These are phyloP conservation scores for Candida glaebosa DNA, from an alignment of 805 yeast species.

Conservation along the genomic window DNA sequence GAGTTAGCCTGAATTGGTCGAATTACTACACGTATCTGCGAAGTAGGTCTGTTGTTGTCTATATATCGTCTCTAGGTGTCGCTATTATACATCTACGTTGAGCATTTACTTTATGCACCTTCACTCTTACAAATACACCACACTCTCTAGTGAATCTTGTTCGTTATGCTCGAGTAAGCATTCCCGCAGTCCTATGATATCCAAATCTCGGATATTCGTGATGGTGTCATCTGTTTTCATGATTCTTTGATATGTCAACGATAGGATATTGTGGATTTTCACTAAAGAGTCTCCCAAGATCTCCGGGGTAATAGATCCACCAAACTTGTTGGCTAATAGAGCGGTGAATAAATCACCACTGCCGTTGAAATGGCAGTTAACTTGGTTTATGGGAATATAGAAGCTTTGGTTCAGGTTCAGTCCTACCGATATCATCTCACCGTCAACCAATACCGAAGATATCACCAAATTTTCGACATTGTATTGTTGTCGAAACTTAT, in stretches of 20 bases:
- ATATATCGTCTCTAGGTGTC: too few relatives aligned
- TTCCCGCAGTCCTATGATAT: slow-evolving; percentile 34
- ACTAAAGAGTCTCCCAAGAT: slow-evolving; percentile 24
- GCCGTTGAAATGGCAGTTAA: slow-evolving; percentile 65
- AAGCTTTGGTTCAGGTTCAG: slow-evolving; percentile 18
- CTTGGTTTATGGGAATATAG: slow-evolving; percentile 41
- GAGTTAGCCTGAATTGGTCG: too few relatives aligned
- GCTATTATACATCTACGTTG: too few relatives aligned
- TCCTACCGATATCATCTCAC: slow-evolving; percentile 41
- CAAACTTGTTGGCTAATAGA: slow-evolving; percentile 49
- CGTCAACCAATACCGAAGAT: slow-evolving; percentile 49
- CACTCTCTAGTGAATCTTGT: slow-evolving; percentile 9
- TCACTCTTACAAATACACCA: slow-evolving; percentile 6
- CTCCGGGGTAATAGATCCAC: slow-evolving; percentile 21
- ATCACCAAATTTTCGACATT: slow-evolving; percentile 52
- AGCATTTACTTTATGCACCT: background rate
- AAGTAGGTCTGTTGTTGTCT: too few relatives aligned
- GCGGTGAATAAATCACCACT: slow-evolving; percentile 74
- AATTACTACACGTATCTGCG: too few relatives aligned
- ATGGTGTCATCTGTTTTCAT: slow-evolving; percentile 13
- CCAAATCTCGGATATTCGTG: slow-evolving; percentile 29
- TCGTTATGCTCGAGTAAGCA: slow-evolving; percentile 16
- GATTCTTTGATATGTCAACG: slow-evolving; percentile 23
- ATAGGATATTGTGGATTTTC: slow-evolving; percentile 27
- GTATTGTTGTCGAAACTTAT: slow-evolving; percentile 40